A percentile compares a stretch with the other conserved stretches of the same genome.
Evolutionary conservation across 176 grass and related monocot species (phyloP).

Genomic region (Oryza officinalis): DNA sequence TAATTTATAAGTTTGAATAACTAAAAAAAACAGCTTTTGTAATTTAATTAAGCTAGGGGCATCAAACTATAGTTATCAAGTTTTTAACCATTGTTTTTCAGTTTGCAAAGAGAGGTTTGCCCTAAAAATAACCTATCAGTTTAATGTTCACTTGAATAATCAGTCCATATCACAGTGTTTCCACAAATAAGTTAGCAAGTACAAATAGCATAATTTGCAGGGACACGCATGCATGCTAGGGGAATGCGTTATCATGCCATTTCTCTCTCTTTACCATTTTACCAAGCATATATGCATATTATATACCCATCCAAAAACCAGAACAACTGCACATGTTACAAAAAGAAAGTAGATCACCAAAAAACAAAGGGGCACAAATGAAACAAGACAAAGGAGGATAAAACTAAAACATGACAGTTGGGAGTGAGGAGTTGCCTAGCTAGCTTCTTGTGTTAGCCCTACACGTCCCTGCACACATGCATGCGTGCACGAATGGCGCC

Average conservation of each 20-base stretch:
- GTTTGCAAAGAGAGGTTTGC: not conserved
- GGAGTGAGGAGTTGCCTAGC: not conserved
- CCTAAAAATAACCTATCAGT: not conserved
- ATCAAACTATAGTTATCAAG: not conserved
- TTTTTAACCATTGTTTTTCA: not conserved
- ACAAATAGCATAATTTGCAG: not conserved
- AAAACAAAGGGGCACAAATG: conserved; percentile 6
- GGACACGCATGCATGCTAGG: not conserved
- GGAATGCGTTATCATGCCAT: not conserved
- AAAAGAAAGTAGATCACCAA: conserved; percentile 18
- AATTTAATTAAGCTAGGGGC: not conserved
- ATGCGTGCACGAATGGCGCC: conserved; percentile 50
- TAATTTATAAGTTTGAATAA: not conserved
- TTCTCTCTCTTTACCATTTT: conserved; percentile 9
- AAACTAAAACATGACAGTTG: conserved; percentile 34
- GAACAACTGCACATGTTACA: not conserved
- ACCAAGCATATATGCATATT: not conserved
- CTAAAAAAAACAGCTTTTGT: not conserved
- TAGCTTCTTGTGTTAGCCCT: not conserved
- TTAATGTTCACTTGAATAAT: not conserved
- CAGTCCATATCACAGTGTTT: not conserved
- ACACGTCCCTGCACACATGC: conserved; percentile 31
- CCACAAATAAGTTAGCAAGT: not conserved
- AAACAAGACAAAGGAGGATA: conserved; percentile 30
- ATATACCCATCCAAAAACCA: not conserved